A percentile compares a stretch with the other conserved stretches of the same genome.
These are phyloP conservation scores for Penstemon barbatus DNA, from an alignment of 257 asterid species.

Conservation along the genomic window DNA sequence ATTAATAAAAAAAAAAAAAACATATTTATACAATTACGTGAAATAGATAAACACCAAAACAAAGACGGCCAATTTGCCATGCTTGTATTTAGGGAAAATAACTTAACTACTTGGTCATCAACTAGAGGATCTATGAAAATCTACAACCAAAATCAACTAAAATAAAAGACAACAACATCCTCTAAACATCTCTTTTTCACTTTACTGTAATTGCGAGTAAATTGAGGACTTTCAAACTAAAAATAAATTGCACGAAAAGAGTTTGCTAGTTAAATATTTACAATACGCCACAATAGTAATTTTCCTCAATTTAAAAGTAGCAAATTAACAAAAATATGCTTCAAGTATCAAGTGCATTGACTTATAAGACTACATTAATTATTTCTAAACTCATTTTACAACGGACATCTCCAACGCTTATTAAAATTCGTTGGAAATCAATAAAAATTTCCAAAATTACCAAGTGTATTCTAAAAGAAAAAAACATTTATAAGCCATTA, in stretches of 20 bases:
- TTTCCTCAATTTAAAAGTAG: background rate
- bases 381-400: background rate
- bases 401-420: background rate
- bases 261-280: background rate
- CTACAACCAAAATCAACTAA: constrained; percentile 5
- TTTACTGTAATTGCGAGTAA: background rate
- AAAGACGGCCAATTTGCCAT: background rate
- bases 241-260: background rate
- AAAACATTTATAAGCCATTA: background rate
- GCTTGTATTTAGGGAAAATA: background rate
- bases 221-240: background rate
- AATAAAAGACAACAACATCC: background rate
- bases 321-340: background rate
- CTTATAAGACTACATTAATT: background rate
- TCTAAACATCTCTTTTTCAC: constrained; percentile 1
- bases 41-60: too few relatives aligned
- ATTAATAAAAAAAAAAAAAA: too few relatives aligned
- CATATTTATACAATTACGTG: too few relatives aligned
- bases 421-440: background rate
- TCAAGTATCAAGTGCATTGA: background rate
- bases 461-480: background rate
- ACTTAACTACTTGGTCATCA: background rate
- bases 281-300: background rate
- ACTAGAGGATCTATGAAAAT: constrained; percentile 7
- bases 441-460: background rate